A percentile compares a stretch with the other conserved stretches of the same genome.
These are phyloP conservation scores for Quercus mongolica DNA, from an alignment of 306 rosid species.

Conservation along the genomic window DNA sequence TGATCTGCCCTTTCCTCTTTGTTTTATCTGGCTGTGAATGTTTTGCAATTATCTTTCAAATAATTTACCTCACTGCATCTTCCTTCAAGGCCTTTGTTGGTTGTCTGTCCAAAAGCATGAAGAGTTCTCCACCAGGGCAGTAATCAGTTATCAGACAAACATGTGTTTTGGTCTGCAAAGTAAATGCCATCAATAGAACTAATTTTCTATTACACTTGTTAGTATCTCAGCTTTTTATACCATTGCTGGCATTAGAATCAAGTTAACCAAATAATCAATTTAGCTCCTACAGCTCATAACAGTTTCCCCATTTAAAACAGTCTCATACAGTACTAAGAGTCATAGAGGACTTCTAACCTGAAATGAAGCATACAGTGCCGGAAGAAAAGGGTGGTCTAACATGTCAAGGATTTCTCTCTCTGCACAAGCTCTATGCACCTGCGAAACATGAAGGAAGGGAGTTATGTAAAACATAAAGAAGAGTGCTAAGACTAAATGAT, in stretches of 20 bases:
- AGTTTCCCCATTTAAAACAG: neutral
- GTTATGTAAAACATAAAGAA: conserved; percentile 5
- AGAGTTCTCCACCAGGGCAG: conserved; percentile 91
- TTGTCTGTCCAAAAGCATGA: conserved; percentile 83
- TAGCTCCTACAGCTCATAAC: conserved; percentile 2
- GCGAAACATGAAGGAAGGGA: conserved; percentile 16
- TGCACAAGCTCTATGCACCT: conserved; percentile 98
- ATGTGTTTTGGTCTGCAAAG: conserved; percentile 88
- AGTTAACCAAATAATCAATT: neutral
- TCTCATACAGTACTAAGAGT: neutral
- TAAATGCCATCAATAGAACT: neutral
- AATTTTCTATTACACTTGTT: neutral
- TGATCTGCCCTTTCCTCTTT: neutral
- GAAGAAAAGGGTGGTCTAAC: conserved; percentile 98
- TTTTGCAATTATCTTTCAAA: neutral
- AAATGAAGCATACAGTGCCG: conserved; percentile 91
- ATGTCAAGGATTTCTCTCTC: conserved; percentile 95
- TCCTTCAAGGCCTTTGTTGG: conserved; percentile 86
- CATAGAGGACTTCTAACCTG: conserved; percentile 56
- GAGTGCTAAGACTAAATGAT: conserved; percentile 11
- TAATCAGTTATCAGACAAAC: conserved; percentile 96
- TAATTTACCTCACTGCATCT: conserved; percentile 77
- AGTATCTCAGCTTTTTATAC: neutral
- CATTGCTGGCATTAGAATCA: neutral
- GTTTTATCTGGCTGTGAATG: neutral